phyloP scores from a whole-genome alignment of 169 alveolate genomes.

The Eimeria falciformis region DNA sequence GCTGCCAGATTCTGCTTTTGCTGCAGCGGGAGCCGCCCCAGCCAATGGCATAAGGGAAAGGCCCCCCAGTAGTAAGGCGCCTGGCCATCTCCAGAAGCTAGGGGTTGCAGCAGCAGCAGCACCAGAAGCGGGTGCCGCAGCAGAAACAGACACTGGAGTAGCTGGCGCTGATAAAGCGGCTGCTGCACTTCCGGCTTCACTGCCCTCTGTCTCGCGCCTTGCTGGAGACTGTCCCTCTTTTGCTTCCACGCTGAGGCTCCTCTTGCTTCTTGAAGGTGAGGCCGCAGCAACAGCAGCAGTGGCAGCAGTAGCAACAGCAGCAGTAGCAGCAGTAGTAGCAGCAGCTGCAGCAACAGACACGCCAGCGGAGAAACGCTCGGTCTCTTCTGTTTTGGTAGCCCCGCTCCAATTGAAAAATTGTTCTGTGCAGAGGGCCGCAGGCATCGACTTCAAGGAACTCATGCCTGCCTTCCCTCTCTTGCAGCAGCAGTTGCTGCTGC shows the following conservation, averaged over 20 bases:
- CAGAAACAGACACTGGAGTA: not conserved
- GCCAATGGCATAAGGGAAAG: not conserved
- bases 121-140: not conserved
- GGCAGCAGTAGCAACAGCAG: slow-evolving; percentile 17
- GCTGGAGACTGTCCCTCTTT: too few species aligned
- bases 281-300: slow-evolving; percentile 5
- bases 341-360: not conserved
- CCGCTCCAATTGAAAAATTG: too few species aligned
- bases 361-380: too few species aligned
- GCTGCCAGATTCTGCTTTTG: not conserved
- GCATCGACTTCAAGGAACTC: too few species aligned
- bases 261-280: not conserved
- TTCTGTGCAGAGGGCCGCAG: too few species aligned
- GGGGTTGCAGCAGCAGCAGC: not conserved
- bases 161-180: not conserved
- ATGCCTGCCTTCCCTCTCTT: not conserved
- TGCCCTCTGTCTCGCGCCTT: too few species aligned
- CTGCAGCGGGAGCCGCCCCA: slow-evolving; percentile 6
- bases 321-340: not conserved
- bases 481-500: slow-evolving; percentile 44
- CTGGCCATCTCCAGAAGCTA: slow-evolving; percentile 65
- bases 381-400: too few species aligned
- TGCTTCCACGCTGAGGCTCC: too few species aligned
- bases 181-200: not conserved
- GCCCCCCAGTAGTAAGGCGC: slow-evolving; percentile 34